Evolutionary conservation across 2,329 filamentous ascomycete genomes (phyloP).

Genomic region (Alternaria infectoria): DNA sequence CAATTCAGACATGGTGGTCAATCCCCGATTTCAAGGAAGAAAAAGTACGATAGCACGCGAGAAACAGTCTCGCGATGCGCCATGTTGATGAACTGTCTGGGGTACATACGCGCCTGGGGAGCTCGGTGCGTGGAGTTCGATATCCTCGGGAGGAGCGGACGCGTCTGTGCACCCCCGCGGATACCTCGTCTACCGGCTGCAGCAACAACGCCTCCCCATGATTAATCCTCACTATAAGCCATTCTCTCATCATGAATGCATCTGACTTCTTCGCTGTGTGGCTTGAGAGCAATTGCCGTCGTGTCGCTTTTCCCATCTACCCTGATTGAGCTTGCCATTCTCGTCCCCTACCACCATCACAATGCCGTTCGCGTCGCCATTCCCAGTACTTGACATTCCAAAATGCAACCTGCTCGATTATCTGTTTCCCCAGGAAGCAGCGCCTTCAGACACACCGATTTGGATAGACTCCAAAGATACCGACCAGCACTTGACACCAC

Average conservation of each 20-base stretch:
- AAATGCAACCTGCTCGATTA: constrained; percentile 52
- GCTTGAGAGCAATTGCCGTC: not conserved
- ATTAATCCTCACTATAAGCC: not conserved
- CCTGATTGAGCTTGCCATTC: not conserved
- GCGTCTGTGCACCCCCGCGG: constrained; percentile 26
- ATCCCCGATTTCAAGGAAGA: not conserved
- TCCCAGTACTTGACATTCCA: constrained; percentile 52
- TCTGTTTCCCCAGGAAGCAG: constrained; percentile 37
- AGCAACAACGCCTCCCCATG: constrained; percentile 8
- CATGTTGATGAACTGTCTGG: constrained; percentile 20
- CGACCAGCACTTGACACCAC: constrained; percentile 52
- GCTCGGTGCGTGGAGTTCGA: constrained; percentile 28
- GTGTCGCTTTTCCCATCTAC: not conserved
- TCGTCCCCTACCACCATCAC: not conserved
- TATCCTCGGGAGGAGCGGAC: constrained; percentile 30
- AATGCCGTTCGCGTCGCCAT: constrained; percentile 55
- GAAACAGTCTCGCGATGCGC: not conserved
- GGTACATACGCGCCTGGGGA: constrained; percentile 19
- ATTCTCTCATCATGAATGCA: not conserved
- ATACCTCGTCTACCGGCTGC: constrained; percentile 19
- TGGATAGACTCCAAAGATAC: constrained; percentile 60
- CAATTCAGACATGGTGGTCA: constrained; percentile 39
- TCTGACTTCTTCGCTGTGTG: not conserved
- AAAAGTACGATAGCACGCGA: not conserved
- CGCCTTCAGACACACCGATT: constrained; percentile 52